Percentiles rank a stretch among this genome's conserved stretches.
Evolutionary conservation across 2,329 filamentous ascomycete genomes (phyloP).

Genomic region (Colletotrichum tofieldiae): DNA sequence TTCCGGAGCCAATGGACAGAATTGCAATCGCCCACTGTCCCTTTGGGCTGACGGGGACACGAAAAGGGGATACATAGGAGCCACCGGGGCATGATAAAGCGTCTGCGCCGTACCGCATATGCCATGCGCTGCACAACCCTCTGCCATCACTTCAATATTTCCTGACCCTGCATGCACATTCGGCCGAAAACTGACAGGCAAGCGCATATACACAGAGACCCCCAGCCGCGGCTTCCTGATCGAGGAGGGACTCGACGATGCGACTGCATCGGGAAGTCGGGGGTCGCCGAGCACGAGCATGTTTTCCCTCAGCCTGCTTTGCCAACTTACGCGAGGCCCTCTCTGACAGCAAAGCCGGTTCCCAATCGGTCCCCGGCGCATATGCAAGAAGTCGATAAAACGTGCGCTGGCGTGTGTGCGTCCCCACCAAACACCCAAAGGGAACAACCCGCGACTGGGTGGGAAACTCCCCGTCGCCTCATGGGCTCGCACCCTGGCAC

Average conservation of each 20-base stretch:
- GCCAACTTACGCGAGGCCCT: not conserved
- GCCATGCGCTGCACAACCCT: slow-evolving; percentile 39
- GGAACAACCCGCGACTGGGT: not conserved
- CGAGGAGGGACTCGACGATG: not conserved
- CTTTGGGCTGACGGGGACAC: not conserved
- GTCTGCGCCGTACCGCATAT: slow-evolving; percentile 33
- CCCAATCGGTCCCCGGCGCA: slow-evolving; percentile 6
- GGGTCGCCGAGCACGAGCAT: slow-evolving; percentile 5
- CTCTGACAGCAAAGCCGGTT: not conserved
- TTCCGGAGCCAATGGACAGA: not conserved
- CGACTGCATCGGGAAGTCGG: slow-evolving; percentile 1
- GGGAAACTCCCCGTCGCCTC: not conserved
- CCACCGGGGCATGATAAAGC: too few species aligned
- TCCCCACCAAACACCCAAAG: slow-evolving; percentile 7
- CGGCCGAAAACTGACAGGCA: slow-evolving; percentile 23
- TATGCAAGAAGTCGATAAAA: slow-evolving; percentile 22
- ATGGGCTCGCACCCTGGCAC: not conserved
- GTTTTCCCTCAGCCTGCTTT: not conserved
- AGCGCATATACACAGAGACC: not conserved
- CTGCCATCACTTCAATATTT: slow-evolving; percentile 36
- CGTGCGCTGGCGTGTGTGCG: slow-evolving; percentile 9
- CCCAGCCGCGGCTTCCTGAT: not conserved
- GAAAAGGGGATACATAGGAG: not conserved
- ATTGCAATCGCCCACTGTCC: not conserved
- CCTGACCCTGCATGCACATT: slow-evolving; percentile 35